phyloP scores from a whole-genome alignment of 1,139 yeast genomes.

The Hansenula lynferdii region DNA sequence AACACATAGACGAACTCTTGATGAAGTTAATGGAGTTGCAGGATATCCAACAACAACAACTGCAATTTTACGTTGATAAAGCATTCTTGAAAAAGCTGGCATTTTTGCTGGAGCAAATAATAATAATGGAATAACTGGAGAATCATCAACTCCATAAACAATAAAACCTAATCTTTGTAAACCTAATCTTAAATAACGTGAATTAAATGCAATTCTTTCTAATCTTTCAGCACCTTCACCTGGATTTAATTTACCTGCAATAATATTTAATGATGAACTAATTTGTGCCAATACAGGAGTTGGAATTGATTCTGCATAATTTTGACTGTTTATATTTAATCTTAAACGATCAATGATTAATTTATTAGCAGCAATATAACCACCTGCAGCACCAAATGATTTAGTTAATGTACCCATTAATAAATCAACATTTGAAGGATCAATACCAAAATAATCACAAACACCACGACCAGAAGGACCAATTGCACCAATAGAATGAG shows the following conservation, averaged over 20 bases:
- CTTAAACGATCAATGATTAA: conserved; percentile 69
- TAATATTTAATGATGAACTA: conserved; percentile 70
- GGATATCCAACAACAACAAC: conserved; percentile 98
- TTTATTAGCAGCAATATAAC: conserved; percentile 78
- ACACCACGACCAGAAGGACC: conserved; percentile 94
- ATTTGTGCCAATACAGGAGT: conserved; percentile 93
- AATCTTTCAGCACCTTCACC: conserved; percentile 93
- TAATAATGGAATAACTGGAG: conserved; percentile 90
- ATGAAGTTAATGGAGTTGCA: conserved; percentile 88
- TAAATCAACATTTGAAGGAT: conserved; percentile 73
- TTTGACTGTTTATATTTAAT: conserved; percentile 66
- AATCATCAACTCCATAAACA: conserved; percentile 92
- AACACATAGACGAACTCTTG: conserved; percentile 90
- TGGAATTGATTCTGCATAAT: conserved; percentile 79
- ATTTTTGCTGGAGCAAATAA: conserved; percentile 88
- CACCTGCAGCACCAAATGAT: conserved; percentile 99
- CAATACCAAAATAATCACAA: conserved; percentile 84
- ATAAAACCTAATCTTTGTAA: conserved; percentile 89
- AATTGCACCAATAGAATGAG: conserved; percentile 97
- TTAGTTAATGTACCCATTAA: conserved; percentile 97
- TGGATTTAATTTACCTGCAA: conserved; percentile 77
- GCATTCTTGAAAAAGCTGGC: conserved; percentile 86
- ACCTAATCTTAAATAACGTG: conserved; percentile 88
- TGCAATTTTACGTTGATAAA: conserved; percentile 78
- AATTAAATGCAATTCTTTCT: conserved; percentile 91